Evolutionary conservation across 345 rosid species (phyloP).

Genomic region (Ceriops decandra): DNA sequence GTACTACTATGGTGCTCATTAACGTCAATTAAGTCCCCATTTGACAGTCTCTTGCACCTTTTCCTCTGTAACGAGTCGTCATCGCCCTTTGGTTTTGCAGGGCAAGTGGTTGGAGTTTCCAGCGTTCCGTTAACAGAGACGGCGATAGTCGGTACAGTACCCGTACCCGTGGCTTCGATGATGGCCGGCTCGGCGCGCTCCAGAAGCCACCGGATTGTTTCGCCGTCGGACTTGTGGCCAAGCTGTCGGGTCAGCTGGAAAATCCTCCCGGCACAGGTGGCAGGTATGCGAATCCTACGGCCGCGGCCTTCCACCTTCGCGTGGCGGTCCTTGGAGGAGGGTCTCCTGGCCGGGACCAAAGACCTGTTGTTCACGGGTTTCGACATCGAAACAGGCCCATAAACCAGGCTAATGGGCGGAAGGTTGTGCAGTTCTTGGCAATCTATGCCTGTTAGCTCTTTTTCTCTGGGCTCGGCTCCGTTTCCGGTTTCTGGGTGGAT

Average conservation of each 20-base stretch:
- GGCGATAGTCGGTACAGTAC: slow-evolving; percentile 80
- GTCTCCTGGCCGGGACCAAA: slow-evolving; percentile 31
- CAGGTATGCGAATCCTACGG: slow-evolving; percentile 69
- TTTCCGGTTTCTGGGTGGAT: neutral
- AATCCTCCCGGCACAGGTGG: slow-evolving; percentile 73
- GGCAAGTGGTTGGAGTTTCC: slow-evolving; percentile 52
- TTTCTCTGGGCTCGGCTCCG: slow-evolving; percentile 35
- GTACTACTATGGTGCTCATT: slow-evolving; percentile 35
- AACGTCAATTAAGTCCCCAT: slow-evolving; percentile 48
- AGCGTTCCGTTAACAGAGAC: slow-evolving; percentile 71
- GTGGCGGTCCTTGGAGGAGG: slow-evolving; percentile 65
- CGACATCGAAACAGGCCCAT: slow-evolving; percentile 10
- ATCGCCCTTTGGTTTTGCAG: slow-evolving; percentile 26
- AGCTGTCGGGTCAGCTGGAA: slow-evolving; percentile 77
- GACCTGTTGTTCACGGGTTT: slow-evolving; percentile 12
- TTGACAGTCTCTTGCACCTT: slow-evolving; percentile 46
- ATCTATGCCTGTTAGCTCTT: slow-evolving; percentile 30
- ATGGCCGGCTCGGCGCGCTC: slow-evolving; percentile 74
- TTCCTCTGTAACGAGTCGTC: slow-evolving; percentile 32
- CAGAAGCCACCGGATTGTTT: slow-evolving; percentile 71
- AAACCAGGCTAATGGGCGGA: slow-evolving; percentile 19
- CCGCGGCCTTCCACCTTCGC: slow-evolving; percentile 90
- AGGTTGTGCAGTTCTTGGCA: slow-evolving; percentile 8
- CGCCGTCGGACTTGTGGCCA: slow-evolving; percentile 77
- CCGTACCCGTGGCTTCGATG: slow-evolving; percentile 68